phyloP scores from a whole-genome alignment of 192 early-diverging fungal genomes.

The Allomyces javanicus region DNA sequence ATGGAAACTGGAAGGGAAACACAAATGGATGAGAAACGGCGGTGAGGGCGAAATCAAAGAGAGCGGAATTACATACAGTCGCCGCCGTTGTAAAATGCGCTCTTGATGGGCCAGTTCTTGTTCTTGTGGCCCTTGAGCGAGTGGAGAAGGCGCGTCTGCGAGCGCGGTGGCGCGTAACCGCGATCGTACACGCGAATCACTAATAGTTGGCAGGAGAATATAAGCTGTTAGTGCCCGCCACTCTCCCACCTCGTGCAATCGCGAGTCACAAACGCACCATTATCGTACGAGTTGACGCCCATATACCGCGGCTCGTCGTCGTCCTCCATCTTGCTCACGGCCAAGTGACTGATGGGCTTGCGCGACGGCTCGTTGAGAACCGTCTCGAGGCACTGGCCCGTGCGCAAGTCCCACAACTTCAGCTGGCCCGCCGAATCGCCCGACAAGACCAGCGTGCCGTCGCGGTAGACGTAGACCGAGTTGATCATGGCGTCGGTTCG shows the following conservation, averaged over 20 bases:
- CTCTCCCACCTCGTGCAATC: too few species aligned
- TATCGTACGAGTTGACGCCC: conserved; percentile 85
- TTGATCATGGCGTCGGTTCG: conserved; percentile 66
- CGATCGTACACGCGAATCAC: conserved; percentile 83
- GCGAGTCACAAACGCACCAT: conserved; percentile 29
- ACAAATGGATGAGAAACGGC: too few species aligned
- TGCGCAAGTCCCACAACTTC: conserved; percentile 83
- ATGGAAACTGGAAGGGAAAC: background rate
- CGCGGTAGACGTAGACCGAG: conserved; percentile 50
- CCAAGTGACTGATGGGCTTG: conserved; percentile 21
- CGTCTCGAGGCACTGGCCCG: conserved; percentile 24
- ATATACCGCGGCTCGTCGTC: conserved; percentile 54
- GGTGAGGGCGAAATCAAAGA: too few species aligned
- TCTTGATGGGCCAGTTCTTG: conserved; percentile 89
- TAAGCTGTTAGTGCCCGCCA: too few species aligned
- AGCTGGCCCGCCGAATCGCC: conserved; percentile 72
- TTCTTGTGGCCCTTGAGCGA: conserved; percentile 79
- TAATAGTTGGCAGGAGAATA: conserved; percentile 2
- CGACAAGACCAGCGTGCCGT: conserved; percentile 50
- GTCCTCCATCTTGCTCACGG: conserved; percentile 17
- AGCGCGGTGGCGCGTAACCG: conserved; percentile 55
- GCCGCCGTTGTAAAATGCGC: conserved; percentile 50
- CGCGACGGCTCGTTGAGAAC: conserved; percentile 12
- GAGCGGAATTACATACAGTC: conserved; percentile 30
- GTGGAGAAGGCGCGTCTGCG: conserved; percentile 45